A percentile compares a stretch with the other conserved stretches of the same genome.
These are phyloP conservation scores for Striga asiatica DNA, from an alignment of 257 asterid species.

Conservation along the genomic window DNA sequence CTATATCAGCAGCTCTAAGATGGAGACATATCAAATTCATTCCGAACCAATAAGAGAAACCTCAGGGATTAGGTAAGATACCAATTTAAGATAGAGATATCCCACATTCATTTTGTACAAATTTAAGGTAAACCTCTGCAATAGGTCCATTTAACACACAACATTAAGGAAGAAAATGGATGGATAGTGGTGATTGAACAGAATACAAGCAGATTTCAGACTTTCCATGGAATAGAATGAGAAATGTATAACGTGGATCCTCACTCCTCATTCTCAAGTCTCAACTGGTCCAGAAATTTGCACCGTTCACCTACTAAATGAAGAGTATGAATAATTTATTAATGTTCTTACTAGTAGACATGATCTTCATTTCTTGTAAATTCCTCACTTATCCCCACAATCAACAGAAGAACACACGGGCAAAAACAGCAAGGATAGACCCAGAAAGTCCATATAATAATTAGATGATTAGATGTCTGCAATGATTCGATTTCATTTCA, in stretches of 20 bases:
- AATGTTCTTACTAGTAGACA: neutral
- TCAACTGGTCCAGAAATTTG: constrained; percentile 1
- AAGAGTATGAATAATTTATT: neutral
- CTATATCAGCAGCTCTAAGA: too few relatives aligned
- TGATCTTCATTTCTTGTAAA: neutral
- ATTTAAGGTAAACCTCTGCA: neutral
- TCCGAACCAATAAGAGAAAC: too few relatives aligned
- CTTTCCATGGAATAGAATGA: neutral
- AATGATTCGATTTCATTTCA: neutral
- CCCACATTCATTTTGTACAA: too few relatives aligned
- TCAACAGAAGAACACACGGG: constrained; percentile 3
- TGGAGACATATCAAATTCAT: neutral
- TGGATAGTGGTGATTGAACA: neutral
- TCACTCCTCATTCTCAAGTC: too few relatives aligned
- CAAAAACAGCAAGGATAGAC: neutral
- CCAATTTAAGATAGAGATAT: too few relatives aligned
- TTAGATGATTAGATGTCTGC: neutral
- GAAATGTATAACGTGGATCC: neutral
- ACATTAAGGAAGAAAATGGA: neutral
- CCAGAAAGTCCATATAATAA: neutral
- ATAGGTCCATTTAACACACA: neutral
- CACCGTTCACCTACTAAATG: neutral
- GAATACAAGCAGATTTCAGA: neutral
- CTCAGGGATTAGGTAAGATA: too few relatives aligned
- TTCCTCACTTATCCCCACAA: neutral